Base-by-base conservation (phyloP, 2,329 filamentous ascomycete genomes). In the Dichotomopilus funicola region DNA sequence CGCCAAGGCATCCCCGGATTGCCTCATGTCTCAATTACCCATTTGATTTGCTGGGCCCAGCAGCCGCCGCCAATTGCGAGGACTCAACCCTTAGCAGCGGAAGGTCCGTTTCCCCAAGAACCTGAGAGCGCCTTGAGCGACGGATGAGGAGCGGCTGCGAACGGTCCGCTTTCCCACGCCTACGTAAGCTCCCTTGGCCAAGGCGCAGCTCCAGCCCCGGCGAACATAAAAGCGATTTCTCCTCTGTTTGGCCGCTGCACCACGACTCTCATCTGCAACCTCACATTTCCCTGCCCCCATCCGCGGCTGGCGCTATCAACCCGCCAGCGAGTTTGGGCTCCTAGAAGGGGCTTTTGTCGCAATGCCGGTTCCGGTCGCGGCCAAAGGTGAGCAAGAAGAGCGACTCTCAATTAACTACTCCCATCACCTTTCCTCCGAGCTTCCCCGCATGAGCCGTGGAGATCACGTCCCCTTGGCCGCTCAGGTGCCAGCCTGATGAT, bases 321-420 rank as follows among this genome's bases (percentile, higher is more conserved):
- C 47, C 19, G 11, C 5, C 52, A 41, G 49, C 40, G 49, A 52
- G 34, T 47, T 46, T n/a, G 49, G 47, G 49, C 31, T 44, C 37
- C 43, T 27, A 27, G 19, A 51, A 44, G n/a, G 31, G 35, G 13
- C 13, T 54, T 35, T 50, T 31, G 44, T 36, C 49, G 8, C 46
- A 55, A 64, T 65, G 62, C 60, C 62, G 31, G 48, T 65, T 13
- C 61, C 63, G 42, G 53, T 64, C 50, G 60, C 60, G 52, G 63
- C 61, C 46, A 64, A 64, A 64, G 59, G 63, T 64, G 27, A 61
- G 61, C 49, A 37, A 38, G 37, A 12, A 38, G 37, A 38, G 8
- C 37, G 37, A 12, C 37, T 12, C 12, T 8, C 12, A 9, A 38
- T 38, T 38, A 8, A 8, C 37, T 9, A 9, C 8, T 38, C 8